Percentiles rank a stretch among this genome's conserved stretches.
phyloP scores from a whole-genome alignment of 2,329 filamentous ascomycete genomes.

The Aureobasidium pullulans region DNA sequence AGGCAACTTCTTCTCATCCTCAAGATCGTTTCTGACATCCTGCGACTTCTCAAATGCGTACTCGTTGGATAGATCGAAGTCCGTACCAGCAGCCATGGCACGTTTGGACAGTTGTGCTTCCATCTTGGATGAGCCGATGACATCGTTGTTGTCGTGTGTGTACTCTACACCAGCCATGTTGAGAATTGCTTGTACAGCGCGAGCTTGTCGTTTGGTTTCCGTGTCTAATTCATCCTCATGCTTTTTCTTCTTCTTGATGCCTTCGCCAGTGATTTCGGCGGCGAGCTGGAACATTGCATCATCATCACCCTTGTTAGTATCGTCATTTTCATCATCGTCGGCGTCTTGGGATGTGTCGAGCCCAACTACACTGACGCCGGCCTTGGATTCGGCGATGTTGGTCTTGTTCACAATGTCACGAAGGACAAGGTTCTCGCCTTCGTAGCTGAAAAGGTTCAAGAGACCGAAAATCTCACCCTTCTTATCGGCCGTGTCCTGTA shows the following conservation, averaged over 20 bases:
- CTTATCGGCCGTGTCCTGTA: conserved; percentile 72
- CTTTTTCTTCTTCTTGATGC: conserved; percentile 31
- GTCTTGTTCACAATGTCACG: conserved; percentile 98
- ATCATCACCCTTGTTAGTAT: conserved; percentile 39
- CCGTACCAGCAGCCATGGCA: conserved; percentile 56
- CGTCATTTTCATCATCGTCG: conserved; percentile 26
- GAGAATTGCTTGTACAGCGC: conserved; percentile 83
- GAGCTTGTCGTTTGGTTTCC: conserved; percentile 44
- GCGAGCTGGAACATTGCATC: conserved; percentile 68
- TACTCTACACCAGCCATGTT: conserved; percentile 85
- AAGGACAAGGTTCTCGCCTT: conserved; percentile 69
- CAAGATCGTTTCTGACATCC: background rate
- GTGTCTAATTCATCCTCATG: conserved; percentile 14
- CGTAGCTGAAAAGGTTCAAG: conserved; percentile 76
- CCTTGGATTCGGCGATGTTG: conserved; percentile 87
- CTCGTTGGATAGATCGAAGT: conserved; percentile 44
- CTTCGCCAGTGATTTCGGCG: conserved; percentile 44
- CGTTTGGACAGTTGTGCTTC: conserved; percentile 75
- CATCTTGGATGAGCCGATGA: conserved; percentile 86
- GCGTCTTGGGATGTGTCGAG: conserved; percentile 57
- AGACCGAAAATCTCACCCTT: conserved; percentile 94
- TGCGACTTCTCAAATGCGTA: conserved; percentile 46
- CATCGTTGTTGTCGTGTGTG: conserved; percentile 92
- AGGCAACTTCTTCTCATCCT: conserved; percentile 32
- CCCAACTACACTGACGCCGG: conserved; percentile 71